Conservation (phyloP, 2,329 filamentous ascomycete genomes). For the Fusarium chlamydosporum region DNA sequence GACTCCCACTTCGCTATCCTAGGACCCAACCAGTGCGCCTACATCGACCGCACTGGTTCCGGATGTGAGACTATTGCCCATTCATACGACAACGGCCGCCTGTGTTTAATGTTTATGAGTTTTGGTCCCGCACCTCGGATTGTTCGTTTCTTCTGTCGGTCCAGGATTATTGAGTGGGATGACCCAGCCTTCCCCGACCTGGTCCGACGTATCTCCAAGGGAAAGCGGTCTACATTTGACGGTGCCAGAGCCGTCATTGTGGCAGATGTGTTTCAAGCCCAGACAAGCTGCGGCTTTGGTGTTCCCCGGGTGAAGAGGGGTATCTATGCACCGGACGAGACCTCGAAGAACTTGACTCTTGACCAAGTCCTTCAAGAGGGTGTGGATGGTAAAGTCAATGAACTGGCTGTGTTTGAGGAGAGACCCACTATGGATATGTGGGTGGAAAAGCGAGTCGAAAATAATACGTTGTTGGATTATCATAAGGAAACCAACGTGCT, state of each 20-base stretch:
- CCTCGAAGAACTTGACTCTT: constrained; percentile 31
- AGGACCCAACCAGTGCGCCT: constrained; percentile 71
- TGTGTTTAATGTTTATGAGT: constrained; percentile 81
- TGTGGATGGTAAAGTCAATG: constrained; percentile 50
- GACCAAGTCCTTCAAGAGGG: constrained; percentile 50
- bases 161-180: constrained; percentile 72
- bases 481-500: constrained; percentile 67
- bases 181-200: constrained; percentile 63
- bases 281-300: constrained; percentile 76
- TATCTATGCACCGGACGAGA: constrained; percentile 54
- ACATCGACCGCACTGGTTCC: constrained; percentile 81
- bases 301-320: constrained; percentile 67
- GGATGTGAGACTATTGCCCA: constrained; percentile 83
- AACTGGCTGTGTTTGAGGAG: constrained; percentile 64
- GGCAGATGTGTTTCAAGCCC: constrained; percentile 73
- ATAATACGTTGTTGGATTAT: constrained; percentile 67
- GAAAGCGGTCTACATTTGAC: constrained; percentile 57
- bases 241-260: constrained; percentile 73
- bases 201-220: constrained; percentile 61
- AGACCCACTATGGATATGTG: constrained; percentile 69
- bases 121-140: constrained; percentile 73
- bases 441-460: constrained; percentile 63
- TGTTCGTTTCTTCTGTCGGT: constrained; percentile 73
- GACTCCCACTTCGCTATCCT: constrained; percentile 74
- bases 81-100: constrained; percentile 80